A percentile compares a stretch with the other conserved stretches of the same genome.
These are phyloP conservation scores for Funneliformis mosseae DNA, from an alignment of 192 early-diverging fungal species.

Conservation along the genomic window DNA sequence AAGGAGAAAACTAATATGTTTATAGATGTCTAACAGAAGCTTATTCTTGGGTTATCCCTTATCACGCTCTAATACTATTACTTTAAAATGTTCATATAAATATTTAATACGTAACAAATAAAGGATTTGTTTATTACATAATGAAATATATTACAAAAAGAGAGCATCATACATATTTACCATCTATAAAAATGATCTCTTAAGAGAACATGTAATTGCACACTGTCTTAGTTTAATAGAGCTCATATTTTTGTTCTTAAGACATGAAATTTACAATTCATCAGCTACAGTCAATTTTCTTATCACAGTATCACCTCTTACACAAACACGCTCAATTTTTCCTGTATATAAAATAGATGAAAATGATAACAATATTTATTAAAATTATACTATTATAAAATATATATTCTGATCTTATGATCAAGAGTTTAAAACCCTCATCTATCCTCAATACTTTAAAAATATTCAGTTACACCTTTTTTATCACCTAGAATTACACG, in stretches of 20 bases:
- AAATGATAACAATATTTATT: too few species aligned
- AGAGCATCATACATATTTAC: not conserved
- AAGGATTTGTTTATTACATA: not conserved
- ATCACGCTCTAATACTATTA: not conserved
- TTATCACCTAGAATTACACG: too few species aligned
- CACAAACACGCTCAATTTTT: too few species aligned
- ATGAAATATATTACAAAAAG: not conserved
- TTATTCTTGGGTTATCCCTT: not conserved
- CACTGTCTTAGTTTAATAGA: not conserved
- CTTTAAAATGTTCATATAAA: not conserved
- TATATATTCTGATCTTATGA: too few species aligned
- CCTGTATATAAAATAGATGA: too few species aligned
- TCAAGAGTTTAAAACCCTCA: too few species aligned
- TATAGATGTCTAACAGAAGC: not conserved
- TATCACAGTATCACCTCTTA: too few species aligned
- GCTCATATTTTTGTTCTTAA: not conserved
- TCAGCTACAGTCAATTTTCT: too few species aligned
- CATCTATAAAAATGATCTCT: not conserved
- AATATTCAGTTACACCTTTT: too few species aligned
- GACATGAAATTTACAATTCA: too few species aligned
- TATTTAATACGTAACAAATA: not conserved
- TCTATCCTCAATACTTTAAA: too few species aligned
- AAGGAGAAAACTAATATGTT: not conserved
- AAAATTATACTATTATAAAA: too few species aligned
- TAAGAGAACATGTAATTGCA: constrained; percentile 2